Evolutionary conservation across 192 early-diverging fungal species (phyloP), one percentile per base, ranked within the genome.

Genomic region (Phycomyces nitens): DNA sequence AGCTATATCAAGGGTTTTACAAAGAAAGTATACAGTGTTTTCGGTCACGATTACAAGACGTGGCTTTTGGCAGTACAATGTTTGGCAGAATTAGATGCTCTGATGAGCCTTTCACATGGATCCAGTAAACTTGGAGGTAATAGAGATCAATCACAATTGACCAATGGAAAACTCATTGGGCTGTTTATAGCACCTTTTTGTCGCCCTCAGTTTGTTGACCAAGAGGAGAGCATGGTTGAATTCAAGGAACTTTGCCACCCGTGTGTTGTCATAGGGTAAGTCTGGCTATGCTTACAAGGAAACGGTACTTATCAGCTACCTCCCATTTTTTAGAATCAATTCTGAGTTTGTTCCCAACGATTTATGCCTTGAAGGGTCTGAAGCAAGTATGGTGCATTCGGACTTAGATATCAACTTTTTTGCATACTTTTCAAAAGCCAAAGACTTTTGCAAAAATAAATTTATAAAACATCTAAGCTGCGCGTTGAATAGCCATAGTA

Each of bases 381-480:
- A 70, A 8, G 65, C 84, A 39, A 88, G 79, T 57, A 86, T 98
- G 75, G 88, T 98, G 0, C 96, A 96, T 23, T 95, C 97, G 16
- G 98, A 99, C 74, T 97, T 98, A 93, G 97, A 95, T 70, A 83
- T 93, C 91, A 1, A 99, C 97, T 0, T 80, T 99, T 15, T 82
- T 98, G 57, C 86, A n/a, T n/a, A n/a, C n/a, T n/a, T n/a, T n/a
- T n/a, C n/a, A n/a, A n/a, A n/a, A n/a, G n/a, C n/a, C n/a, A n/a
- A n/a, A n/a, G 97, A 29, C 96, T 65, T 75, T 86, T 6, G 83
- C 90, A 20, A 87, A 97, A 52, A 88, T 93, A 56, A 85, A 87
- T 1, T n/a, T n/a, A n/a, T n/a, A n/a, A n/a, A n/a, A n/a, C n/a
- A n/a, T n/a, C n/a, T n/a, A n/a, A n/a, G n/a, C n/a, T n/a, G n/a